phyloP scores from a whole-genome alignment of 1,284 basidiomycete species.

The Sutorius eximius region DNA sequence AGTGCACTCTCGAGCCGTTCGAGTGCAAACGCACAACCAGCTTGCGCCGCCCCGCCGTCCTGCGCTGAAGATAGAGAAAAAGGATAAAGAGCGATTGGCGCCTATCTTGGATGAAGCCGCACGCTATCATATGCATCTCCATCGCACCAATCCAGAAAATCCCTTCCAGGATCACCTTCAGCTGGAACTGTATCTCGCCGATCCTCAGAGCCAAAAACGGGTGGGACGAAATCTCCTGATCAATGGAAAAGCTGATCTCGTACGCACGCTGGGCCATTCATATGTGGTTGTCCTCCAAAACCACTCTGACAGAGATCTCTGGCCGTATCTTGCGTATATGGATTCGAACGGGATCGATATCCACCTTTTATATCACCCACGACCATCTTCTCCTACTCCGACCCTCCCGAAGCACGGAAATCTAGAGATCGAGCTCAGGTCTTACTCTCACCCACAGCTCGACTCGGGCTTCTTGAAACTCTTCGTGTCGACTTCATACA shows the following conservation, averaged over 20 bases:
- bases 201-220: slow-evolving; percentile 34
- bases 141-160: slow-evolving; percentile 41
- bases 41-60: slow-evolving; percentile 35
- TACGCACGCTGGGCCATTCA: slow-evolving; percentile 34
- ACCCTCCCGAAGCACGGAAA: slow-evolving; percentile 38
- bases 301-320: slow-evolving; percentile 42
- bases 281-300: slow-evolving; percentile 45
- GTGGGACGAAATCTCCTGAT: slow-evolving; percentile 40
- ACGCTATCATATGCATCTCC: slow-evolving; percentile 47
- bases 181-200: slow-evolving; percentile 42
- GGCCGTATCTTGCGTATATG: slow-evolving; percentile 50
- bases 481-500: slow-evolving; percentile 46
- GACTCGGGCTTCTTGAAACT: slow-evolving; percentile 47
- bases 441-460: slow-evolving; percentile 36
- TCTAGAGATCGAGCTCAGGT: slow-evolving; percentile 40
- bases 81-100: slow-evolving; percentile 35
- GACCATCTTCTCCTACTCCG: slow-evolving; percentile 27
- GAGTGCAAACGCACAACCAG: slow-evolving; percentile 41
- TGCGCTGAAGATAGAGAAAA: slow-evolving; percentile 37
- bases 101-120: slow-evolving; percentile 43
- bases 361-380: slow-evolving; percentile 43
- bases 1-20: slow-evolving; percentile 36
- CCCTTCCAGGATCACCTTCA: slow-evolving; percentile 38
- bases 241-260: slow-evolving; percentile 39
- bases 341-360: slow-evolving; percentile 46